phyloP scores from a whole-genome alignment of 2,329 filamentous ascomycete genomes.

The Kalaharituber pfeilii region DNA sequence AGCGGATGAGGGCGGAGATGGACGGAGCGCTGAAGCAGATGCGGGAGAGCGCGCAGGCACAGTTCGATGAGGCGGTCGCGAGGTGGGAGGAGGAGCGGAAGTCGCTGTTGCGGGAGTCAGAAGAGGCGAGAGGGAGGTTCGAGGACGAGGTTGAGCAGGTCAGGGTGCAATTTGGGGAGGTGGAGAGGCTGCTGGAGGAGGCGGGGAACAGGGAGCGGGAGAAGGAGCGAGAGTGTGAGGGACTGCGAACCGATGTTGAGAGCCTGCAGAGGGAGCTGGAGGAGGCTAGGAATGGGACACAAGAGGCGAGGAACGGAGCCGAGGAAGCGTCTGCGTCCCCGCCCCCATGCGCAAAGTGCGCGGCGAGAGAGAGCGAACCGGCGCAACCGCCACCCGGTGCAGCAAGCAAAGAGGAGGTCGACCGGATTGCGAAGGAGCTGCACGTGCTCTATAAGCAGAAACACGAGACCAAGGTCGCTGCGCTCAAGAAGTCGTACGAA shows the following conservation, averaged over 20 bases:
- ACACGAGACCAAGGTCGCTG: constrained; percentile 88
- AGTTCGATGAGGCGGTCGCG: constrained; percentile 55
- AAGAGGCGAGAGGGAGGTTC: constrained; percentile 22
- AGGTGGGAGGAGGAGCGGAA: constrained; percentile 88
- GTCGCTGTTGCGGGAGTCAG: constrained; percentile 53
- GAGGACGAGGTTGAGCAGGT: constrained; percentile 6
- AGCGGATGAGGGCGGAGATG: constrained; percentile 37
- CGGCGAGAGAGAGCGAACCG: constrained; percentile 19
- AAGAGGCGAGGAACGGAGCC: background rate
- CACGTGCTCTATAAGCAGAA: constrained; percentile 92
- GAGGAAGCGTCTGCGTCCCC: constrained; percentile 24
- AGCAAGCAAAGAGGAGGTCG: constrained; percentile 70
- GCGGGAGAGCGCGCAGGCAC: constrained; percentile 44
- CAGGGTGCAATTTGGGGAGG: constrained; percentile 29
- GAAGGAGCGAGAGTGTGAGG: constrained; percentile 7
- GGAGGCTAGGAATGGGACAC: background rate
- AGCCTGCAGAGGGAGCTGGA: constrained; percentile 15
- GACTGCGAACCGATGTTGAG: constrained; percentile 14
- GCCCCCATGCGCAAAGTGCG: constrained; percentile 26
- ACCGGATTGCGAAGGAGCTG: constrained; percentile 84
- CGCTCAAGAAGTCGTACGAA: constrained; percentile 72
- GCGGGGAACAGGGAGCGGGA: constrained; percentile 4
- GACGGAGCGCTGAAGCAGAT: constrained; percentile 39
- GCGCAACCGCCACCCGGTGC: constrained; percentile 35
- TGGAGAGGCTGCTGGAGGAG: constrained; percentile 11